These are phyloP conservation scores for Thalassia testudinum DNA, from an alignment of 116 monocot species.

Conservation along the genomic window DNA sequence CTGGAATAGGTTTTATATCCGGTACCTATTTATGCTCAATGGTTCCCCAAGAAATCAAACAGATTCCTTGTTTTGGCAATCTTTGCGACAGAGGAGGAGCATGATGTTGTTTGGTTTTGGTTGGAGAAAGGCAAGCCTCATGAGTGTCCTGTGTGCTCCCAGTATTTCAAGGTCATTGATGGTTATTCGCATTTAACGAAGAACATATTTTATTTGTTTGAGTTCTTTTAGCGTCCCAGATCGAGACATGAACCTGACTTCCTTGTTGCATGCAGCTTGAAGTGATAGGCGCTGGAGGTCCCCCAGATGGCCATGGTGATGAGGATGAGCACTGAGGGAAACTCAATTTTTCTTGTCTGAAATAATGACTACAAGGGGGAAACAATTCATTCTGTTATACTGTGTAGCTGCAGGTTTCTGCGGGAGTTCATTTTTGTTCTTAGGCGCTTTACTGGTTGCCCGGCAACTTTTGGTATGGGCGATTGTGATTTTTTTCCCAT, in stretches of 20 bases:
- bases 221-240: too few species aligned
- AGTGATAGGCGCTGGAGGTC: slow-evolving; percentile 59
- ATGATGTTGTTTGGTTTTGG: slow-evolving; percentile 34
- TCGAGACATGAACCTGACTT: background rate
- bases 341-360: too few species aligned
- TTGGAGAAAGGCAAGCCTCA: slow-evolving; percentile 23
- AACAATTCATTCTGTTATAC: too few species aligned
- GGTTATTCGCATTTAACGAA: background rate
- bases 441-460: too few species aligned
- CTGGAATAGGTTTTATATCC: background rate
- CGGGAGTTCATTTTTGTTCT: too few species aligned
- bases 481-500: too few species aligned
- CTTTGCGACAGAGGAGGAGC: slow-evolving; percentile 17
- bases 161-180: slow-evolving; percentile 21
- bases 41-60: too few species aligned
- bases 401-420: too few species aligned
- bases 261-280: slow-evolving; percentile 34
- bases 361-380: too few species aligned
- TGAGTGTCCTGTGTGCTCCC: slow-evolving; percentile 23
- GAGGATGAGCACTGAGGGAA: slow-evolving; percentile 21
- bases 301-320: slow-evolving; percentile 42
- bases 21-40: background rate
- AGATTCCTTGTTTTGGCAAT: too few species aligned
- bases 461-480: too few species aligned
- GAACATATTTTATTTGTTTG: too few species aligned